Percentiles rank a stretch among this genome's conserved stretches.
Conservation (phyloP, 2,329 filamentous ascomycete genomes). For the Penicillium sp. region DNA sequence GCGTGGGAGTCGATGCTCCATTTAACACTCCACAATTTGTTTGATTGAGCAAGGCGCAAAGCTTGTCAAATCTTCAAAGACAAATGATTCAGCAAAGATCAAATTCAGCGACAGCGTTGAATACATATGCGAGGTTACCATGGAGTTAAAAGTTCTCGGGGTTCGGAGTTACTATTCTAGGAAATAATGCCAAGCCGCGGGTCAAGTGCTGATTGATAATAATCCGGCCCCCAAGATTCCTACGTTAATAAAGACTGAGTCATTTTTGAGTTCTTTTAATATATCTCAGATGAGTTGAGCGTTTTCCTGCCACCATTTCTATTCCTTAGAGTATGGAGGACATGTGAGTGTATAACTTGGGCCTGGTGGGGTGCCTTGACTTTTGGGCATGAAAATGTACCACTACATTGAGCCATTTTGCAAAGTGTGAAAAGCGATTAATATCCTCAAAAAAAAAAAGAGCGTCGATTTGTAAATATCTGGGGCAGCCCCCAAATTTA, state of each 20-base stretch:
- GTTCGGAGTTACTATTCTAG: neutral
- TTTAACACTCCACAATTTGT: neutral
- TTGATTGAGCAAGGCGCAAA: neutral
- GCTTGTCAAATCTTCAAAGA: neutral
- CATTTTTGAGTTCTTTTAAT: neutral
- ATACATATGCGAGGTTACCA: neutral
- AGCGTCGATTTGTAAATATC: too few species aligned
- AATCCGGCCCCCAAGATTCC: neutral
- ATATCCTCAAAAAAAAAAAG: too few species aligned
- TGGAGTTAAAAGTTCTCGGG: neutral
- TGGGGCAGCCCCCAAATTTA: too few species aligned
- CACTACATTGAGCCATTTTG: too few species aligned
- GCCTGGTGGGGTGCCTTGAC: too few species aligned
- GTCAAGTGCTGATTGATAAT: neutral
- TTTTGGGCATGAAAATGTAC: too few species aligned
- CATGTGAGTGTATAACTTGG: too few species aligned
- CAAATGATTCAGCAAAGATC: neutral
- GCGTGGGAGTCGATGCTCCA: neutral
- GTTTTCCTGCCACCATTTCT: too few species aligned
- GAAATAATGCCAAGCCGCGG: constrained; percentile 8
- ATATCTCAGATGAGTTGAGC: too few species aligned
- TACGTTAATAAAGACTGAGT: neutral
- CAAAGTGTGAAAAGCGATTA: too few species aligned
- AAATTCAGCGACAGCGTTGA: neutral
- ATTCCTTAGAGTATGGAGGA: too few species aligned